Conservation (phyloP, 768 basidiomycete species). For the Naematelia aurantialba region DNA sequence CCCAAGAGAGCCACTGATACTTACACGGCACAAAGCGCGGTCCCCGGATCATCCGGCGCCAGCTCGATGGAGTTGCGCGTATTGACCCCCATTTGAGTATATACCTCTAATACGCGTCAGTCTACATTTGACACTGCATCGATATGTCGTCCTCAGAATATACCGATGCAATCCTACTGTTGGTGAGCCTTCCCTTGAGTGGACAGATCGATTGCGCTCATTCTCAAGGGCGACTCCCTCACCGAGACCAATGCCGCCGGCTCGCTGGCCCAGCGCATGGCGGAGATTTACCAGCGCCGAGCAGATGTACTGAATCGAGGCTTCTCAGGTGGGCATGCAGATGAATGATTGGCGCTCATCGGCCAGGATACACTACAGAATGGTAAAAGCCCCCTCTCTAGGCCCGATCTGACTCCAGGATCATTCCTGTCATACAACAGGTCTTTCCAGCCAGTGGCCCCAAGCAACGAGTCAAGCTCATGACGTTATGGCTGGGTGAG, state of each 20-base stretch:
- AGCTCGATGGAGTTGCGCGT: not conserved
- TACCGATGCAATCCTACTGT: conserved; percentile 43
- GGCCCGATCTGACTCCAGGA: conserved; percentile 51
- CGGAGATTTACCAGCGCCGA: conserved; percentile 72
- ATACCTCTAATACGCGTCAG: not conserved
- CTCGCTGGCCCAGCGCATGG: conserved; percentile 67
- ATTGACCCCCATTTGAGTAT: not conserved
- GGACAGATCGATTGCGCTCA: not conserved
- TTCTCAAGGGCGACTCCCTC: conserved; percentile 43
- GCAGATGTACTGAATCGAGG: conserved; percentile 85
- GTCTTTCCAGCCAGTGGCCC: conserved; percentile 57
- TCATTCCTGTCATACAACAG: conserved; percentile 71
- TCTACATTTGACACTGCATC: not conserved
- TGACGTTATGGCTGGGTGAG: conserved; percentile 78
- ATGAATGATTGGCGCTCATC: conserved; percentile 1
- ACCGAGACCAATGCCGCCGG: conserved; percentile 41
- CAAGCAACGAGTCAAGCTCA: conserved; percentile 62
- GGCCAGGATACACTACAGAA: conserved; percentile 65
- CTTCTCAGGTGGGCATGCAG: conserved; percentile 42
- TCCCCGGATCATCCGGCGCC: too few species aligned
- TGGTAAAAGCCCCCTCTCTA: conserved; percentile 52
- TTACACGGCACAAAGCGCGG: too few species aligned
- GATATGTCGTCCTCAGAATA: conserved; percentile 28
- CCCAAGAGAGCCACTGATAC: too few species aligned
- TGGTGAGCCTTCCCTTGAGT: conserved; percentile 23